phyloP scores from a whole-genome alignment of 805 yeast species.

The Ogataea salicorniae region DNA sequence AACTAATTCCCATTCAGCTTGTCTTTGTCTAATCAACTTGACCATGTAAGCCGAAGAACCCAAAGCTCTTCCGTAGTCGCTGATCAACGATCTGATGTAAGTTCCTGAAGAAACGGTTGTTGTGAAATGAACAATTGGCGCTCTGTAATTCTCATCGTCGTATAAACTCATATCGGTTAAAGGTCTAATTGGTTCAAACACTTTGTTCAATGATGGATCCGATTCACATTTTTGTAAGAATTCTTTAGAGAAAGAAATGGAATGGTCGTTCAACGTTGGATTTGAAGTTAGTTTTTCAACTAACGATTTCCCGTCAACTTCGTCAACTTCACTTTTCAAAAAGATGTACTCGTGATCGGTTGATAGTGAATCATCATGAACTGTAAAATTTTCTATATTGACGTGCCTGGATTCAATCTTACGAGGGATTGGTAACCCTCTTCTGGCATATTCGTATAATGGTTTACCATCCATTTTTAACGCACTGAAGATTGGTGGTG shows the following conservation, averaged over 20 bases:
- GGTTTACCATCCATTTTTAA: constrained; percentile 93
- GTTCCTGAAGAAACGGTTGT: constrained; percentile 92
- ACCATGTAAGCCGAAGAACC: constrained; percentile 87
- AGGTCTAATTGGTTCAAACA: constrained; percentile 36
- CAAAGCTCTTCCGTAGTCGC: constrained; percentile 82
- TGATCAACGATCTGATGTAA: constrained; percentile 81
- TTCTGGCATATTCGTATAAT: constrained; percentile 88
- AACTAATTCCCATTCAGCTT: constrained; percentile 79
- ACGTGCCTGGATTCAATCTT: constrained; percentile 77
- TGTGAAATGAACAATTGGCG: constrained; percentile 68
- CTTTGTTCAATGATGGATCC: constrained; percentile 30
- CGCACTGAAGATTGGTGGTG: constrained; percentile 95
- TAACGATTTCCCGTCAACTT: constrained; percentile 39
- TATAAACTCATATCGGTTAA: constrained; percentile 32
- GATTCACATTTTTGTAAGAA: constrained; percentile 41
- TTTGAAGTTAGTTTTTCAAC: constrained; percentile 33
- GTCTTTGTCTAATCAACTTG: constrained; percentile 63
- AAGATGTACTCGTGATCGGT: constrained; percentile 52
- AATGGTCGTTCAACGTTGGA: constrained; percentile 60
- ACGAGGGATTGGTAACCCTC: constrained; percentile 77
- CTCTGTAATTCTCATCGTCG: constrained; percentile 38
- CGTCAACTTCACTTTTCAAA: constrained; percentile 39
- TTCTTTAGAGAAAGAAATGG: constrained; percentile 54
- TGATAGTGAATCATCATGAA: constrained; percentile 49
- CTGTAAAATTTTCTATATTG: constrained; percentile 46